Conservation (phyloP, 371 early-diverging fungal genomes). For the Zychaea mexicana region DNA sequence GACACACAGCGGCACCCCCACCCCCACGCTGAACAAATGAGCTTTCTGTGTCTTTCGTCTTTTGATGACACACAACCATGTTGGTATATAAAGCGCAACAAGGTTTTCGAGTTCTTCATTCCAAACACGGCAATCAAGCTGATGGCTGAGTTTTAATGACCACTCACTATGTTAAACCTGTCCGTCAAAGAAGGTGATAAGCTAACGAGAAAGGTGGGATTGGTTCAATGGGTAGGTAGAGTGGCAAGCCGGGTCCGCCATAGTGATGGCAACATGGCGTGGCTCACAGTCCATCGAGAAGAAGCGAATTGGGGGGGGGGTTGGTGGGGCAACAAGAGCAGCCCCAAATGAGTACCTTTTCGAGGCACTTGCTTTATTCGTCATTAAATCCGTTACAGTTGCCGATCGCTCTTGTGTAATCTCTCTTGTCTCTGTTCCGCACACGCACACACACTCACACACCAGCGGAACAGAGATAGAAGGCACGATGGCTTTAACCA, state of each 20-base stretch:
- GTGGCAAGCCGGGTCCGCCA: no score
- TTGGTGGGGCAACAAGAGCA: not conserved
- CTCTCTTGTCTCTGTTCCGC: conserved; percentile 3
- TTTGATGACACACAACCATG: no score
- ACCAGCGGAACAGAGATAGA: no score
- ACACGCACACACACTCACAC: no score
- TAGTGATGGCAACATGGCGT: no score
- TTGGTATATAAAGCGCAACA: not conserved
- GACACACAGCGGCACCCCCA: no score
- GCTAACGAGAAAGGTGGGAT: no score
- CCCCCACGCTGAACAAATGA: not conserved
- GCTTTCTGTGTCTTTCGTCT: not conserved
- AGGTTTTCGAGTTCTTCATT: not conserved
- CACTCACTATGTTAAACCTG: no score
- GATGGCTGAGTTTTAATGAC: not conserved
- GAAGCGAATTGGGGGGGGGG: not conserved
- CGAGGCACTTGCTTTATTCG: conserved; percentile 3
- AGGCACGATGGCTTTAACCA: not conserved
- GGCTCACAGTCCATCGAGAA: no score
- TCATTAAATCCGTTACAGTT: conserved; percentile 6
- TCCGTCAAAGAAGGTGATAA: no score
- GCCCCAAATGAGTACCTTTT: no score
- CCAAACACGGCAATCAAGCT: not conserved
- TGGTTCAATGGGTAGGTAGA: no score
- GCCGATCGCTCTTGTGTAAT: conserved; percentile 4